Percentiles rank a stretch among this genome's conserved stretches.
These are phyloP conservation scores for Fusarium napiforme DNA, from an alignment of 2,329 filamentous ascomycete species.

Conservation along the genomic window DNA sequence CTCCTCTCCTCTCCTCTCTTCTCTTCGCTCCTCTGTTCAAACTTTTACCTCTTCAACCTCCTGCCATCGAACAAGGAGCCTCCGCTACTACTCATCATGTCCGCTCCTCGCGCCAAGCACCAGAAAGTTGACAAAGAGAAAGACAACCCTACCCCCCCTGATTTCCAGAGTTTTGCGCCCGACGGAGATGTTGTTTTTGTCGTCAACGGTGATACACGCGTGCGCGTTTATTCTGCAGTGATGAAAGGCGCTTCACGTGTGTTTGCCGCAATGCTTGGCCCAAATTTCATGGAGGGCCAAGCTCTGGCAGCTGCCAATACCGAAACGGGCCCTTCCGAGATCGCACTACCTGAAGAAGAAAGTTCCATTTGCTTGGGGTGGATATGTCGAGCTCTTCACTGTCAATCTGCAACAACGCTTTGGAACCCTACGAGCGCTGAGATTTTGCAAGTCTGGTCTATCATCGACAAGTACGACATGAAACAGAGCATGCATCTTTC, in stretches of 20 bases:
- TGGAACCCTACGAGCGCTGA: background rate
- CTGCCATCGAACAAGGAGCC: background rate
- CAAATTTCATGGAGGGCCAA: conserved; percentile 6
- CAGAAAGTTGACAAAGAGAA: background rate
- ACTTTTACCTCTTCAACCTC: background rate
- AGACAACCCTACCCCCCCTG: accelerated
- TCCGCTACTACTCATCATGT: background rate
- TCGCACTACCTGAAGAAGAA: conserved; percentile 2
- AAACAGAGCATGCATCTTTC: conserved; percentile 5
- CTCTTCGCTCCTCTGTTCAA: background rate
- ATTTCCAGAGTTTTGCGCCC: background rate
- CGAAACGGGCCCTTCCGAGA: background rate
- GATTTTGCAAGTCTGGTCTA: background rate
- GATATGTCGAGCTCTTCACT: conserved; percentile 4
- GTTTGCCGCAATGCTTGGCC: background rate
- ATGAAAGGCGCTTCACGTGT: background rate
- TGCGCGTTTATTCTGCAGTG: background rate
- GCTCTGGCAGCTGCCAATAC: background rate
- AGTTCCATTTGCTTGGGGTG: background rate
- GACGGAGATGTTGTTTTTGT: conserved; percentile 1
- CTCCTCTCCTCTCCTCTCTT: background rate
- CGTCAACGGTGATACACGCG: background rate
- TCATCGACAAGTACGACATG: conserved; percentile 16
- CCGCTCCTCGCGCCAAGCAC: background rate
- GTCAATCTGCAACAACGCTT: background rate